Evolutionary conservation across 208 protist genomes (phyloP).

Genomic region (Balamuthia mandrillaris): DNA sequence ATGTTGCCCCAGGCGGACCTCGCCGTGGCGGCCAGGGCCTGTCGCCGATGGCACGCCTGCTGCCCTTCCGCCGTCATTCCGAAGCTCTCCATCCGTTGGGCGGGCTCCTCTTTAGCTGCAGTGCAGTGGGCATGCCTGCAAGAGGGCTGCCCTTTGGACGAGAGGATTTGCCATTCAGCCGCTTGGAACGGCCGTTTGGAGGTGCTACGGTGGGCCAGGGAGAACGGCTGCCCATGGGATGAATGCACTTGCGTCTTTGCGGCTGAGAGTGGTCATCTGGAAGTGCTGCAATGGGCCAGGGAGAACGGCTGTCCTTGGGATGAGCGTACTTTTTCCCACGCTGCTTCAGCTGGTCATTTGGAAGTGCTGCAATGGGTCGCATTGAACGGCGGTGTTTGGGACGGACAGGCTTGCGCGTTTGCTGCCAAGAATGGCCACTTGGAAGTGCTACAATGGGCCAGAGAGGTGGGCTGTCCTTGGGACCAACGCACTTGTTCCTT

Average conservation of each 20-base stretch:
- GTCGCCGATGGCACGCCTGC: too few species aligned
- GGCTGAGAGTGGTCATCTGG: neutral
- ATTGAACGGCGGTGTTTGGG: neutral
- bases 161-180: neutral
- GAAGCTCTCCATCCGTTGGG: too few species aligned
- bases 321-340: neutral
- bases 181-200: neutral
- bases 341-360: neutral
- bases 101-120: too few species aligned
- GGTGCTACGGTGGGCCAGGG: neutral
- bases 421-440: neutral
- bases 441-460: neutral
- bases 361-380: neutral
- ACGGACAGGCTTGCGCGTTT: neutral
- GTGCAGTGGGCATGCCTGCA: too few species aligned
- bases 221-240: neutral
- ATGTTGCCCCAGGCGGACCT: too few species aligned
- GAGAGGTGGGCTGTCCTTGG: neutral
- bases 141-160: neutral
- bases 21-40: too few species aligned
- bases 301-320: neutral
- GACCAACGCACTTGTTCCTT: neutral
- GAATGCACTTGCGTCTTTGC: neutral
- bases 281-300: neutral
- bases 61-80: too few species aligned